These are phyloP conservation scores for Solanum peruvianum DNA, from an alignment of 257 asterid species.

Conservation along the genomic window DNA sequence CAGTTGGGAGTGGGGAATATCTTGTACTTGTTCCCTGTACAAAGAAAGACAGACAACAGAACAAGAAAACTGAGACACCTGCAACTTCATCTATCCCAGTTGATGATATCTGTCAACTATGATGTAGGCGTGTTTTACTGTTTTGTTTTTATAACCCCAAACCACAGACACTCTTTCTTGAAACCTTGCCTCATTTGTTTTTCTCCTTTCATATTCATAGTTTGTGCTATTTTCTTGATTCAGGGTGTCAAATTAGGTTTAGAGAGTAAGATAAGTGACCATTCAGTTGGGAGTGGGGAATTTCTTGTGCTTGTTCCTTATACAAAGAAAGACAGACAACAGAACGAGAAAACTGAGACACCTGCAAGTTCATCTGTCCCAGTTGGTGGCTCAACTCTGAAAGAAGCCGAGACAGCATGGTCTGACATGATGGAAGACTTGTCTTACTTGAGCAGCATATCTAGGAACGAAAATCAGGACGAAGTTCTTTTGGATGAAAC, in stretches of 20 bases:
- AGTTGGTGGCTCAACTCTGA: slow-evolving; percentile 18
- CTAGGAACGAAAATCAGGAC: slow-evolving; percentile 13
- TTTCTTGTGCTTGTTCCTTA: slow-evolving; percentile 70
- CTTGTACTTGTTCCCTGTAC: slow-evolving; percentile 58
- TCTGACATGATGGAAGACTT: slow-evolving; percentile 66
- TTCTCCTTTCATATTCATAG: background rate
- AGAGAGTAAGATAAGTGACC: slow-evolving; percentile 42
- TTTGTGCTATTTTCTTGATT: background rate
- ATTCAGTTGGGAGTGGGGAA: slow-evolving; percentile 31
- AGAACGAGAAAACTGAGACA: slow-evolving; percentile 16
- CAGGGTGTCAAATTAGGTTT: slow-evolving; percentile 72
- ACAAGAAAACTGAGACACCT: slow-evolving; percentile 12
- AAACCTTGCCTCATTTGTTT: background rate
- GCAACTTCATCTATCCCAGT: background rate
- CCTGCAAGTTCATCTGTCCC: background rate
- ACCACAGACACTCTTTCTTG: background rate
- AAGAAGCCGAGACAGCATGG: slow-evolving; percentile 59
- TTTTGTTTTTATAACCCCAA: too few species aligned
- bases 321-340: slow-evolving; percentile 40
- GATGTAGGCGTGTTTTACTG: too few species aligned
- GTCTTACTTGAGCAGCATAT: slow-evolving; percentile 23
- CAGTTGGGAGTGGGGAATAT: slow-evolving; percentile 44
- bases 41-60: slow-evolving; percentile 39
- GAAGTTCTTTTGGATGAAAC: slow-evolving; percentile 11
- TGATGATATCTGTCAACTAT: too few species aligned